Evolutionary conservation across 139 green algal species (phyloP).

Genomic region (Closterium sp.): DNA sequence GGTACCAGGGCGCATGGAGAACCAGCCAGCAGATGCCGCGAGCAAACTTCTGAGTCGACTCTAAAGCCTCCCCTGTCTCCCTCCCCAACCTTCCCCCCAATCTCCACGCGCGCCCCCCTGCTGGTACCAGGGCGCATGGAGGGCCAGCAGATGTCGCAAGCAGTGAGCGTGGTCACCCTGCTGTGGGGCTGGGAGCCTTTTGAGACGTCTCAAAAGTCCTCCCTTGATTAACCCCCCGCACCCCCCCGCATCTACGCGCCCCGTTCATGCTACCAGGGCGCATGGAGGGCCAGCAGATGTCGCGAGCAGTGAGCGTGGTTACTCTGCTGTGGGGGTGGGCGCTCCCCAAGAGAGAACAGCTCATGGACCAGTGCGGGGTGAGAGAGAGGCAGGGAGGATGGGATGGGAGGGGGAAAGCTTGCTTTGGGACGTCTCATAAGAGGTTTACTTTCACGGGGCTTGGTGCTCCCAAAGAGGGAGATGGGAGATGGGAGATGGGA

Average conservation of each 20-base stretch:
- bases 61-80: not conserved
- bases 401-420: not conserved
- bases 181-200: not conserved
- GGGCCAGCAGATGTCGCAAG: not conserved
- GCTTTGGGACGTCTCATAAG: no score
- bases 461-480: no score
- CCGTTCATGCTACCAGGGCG: not conserved
- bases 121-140: not conserved
- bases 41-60: not conserved
- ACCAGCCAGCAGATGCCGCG: not conserved
- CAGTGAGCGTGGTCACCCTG: not conserved
- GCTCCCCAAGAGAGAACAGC: not conserved
- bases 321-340: not conserved
- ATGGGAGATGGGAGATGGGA: no score
- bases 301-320: not conserved
- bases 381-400: not conserved
- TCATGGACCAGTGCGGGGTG: not conserved
- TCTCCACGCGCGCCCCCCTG: no score
- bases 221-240: not conserved
- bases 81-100: no score
- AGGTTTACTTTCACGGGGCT: no score
- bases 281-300: not conserved
- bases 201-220: not conserved
- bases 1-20: not conserved
- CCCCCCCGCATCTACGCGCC: no score